A percentile compares a stretch with the other conserved stretches of the same genome.
Evolutionary conservation across 108 stramenopile genomes (phyloP).

Genomic region (Parmales sp.): DNA sequence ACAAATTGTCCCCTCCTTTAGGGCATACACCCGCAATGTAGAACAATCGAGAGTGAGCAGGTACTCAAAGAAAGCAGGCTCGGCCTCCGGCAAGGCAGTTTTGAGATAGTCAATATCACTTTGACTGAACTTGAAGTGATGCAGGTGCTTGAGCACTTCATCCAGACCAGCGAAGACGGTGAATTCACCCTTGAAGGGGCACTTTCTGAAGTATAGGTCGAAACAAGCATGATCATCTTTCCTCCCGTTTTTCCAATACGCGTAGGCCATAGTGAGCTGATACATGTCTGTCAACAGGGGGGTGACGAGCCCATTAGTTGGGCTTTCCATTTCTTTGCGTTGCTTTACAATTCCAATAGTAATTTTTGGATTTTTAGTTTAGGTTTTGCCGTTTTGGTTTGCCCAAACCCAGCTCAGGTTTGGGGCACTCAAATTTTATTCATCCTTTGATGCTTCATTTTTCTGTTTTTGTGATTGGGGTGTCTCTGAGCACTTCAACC

Average conservation of each 20-base stretch:
- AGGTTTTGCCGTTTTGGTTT: too few relatives aligned
- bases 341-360: too few relatives aligned
- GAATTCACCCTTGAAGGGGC: slow-evolving; percentile 82
- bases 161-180: slow-evolving; percentile 84
- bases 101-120: slow-evolving; percentile 75
- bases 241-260: slow-evolving; percentile 84
- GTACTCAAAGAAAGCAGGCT: slow-evolving; percentile 78
- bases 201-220: slow-evolving; percentile 95
- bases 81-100: slow-evolving; percentile 39
- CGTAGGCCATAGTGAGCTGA: slow-evolving; percentile 96
- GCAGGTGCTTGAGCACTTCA: slow-evolving; percentile 59
- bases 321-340: too few relatives aligned
- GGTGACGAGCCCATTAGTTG: slow-evolving; percentile 63
- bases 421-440: too few relatives aligned
- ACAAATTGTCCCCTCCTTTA: slow-evolving; percentile 74
- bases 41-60: slow-evolving; percentile 58
- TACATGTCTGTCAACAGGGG: slow-evolving; percentile 95
- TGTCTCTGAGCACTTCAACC: too few relatives aligned
- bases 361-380: too few relatives aligned
- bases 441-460: too few relatives aligned
- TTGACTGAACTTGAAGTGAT: slow-evolving; percentile 59
- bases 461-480: too few relatives aligned
- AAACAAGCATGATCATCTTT: slow-evolving; percentile 67
- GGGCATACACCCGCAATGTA: slow-evolving; percentile 53
- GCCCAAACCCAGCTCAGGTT: too few relatives aligned